Base-by-base conservation (phyloP, 441 rosid species). In the Jatropha multifida region DNA sequence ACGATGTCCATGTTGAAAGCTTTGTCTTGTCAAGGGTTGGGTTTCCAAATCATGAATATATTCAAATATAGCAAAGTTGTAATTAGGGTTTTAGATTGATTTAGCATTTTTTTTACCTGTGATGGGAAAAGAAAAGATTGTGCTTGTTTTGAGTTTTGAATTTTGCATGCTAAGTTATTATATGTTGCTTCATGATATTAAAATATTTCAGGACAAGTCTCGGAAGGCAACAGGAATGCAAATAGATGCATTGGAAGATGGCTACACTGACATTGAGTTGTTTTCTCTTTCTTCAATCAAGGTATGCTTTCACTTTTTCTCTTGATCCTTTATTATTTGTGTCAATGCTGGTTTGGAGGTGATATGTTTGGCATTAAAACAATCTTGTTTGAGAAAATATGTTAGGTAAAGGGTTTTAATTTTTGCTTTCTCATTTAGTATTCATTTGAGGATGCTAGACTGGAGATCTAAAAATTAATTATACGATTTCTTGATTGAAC, bases 251-350 rank as follows among this genome's bases (percentile, higher is more conserved):
- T 72, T 90, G 76, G 90, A 90, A 89, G 99, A 93, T 86, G 96
- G 90, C 61, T 95, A 88, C 68, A 74, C 76, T 37, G 98, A 93
- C 79, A 80, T 77, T 76, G 97, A 93, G 61, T 78, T 95, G 83
- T 93, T 93, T 81, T 93, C 99, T 81, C 97, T 95, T 83, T 81
- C 94, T 71, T 81, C 94, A 59, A 93, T 95, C 85, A 95, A 95
- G 97, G 99, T 90, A 78, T 44, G 75, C 41, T 73, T 72, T 52
- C 56, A 5, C 58, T 27, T 64, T 65, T 69, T 18, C 55, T n/a
- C 69, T 55, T 15, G 18, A 49, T 42, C 61, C 26, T 58, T 5
- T 18, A 58, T 9, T 68, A 37, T 12, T 32, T 68, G 40, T 72
- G 48, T 40, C 48, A 44, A 4, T 44, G 17, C 18, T 74, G 68